Evolutionary conservation across 768 basidiomycete species (phyloP).

Genomic region (Hygrophorus pudorinus): DNA sequence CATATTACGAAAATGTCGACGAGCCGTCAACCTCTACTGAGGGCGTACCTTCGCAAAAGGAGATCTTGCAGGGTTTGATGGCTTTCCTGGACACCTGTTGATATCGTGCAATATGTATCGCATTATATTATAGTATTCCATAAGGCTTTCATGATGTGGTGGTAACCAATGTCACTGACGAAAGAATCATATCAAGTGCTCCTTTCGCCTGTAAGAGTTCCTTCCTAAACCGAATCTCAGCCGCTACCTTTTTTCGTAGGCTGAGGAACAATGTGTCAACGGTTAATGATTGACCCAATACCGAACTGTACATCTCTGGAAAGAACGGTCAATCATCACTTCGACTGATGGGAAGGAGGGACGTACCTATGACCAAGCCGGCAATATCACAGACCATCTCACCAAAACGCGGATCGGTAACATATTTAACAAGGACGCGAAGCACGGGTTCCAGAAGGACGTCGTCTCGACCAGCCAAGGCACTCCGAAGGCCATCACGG

Average conservation of each 20-base stretch:
- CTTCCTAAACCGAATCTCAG: slow-evolving; percentile 81
- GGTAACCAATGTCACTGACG: slow-evolving; percentile 30
- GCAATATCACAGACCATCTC: slow-evolving; percentile 77
- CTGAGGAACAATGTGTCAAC: slow-evolving; percentile 81
- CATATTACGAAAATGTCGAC: slow-evolving; percentile 68
- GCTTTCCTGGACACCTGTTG: slow-evolving; percentile 35
- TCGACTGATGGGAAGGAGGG: slow-evolving; percentile 1
- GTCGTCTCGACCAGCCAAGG: slow-evolving; percentile 87
- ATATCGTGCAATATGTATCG: slow-evolving; percentile 3
- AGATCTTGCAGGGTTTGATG: slow-evolving; percentile 62
- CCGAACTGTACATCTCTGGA: slow-evolving; percentile 83
- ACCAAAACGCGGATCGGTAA: slow-evolving; percentile 89
- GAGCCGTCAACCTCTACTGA: slow-evolving; percentile 28
- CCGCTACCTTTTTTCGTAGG: slow-evolving; percentile 72
- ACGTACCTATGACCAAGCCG: slow-evolving; percentile 72
- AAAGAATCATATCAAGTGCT: slow-evolving; percentile 84
- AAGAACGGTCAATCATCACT: slow-evolving; percentile 7
- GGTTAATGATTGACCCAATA: slow-evolving; percentile 89
- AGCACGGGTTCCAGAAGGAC: slow-evolving; percentile 87
- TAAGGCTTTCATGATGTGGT: neutral
- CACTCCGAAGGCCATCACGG: slow-evolving; percentile 79
- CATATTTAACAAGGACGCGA: slow-evolving; percentile 74
- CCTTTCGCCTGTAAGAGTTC: slow-evolving; percentile 78
- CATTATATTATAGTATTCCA: neutral
- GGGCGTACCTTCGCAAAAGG: slow-evolving; percentile 45